These are phyloP conservation scores for Phylloporus rhodoxanthus DNA, from an alignment of 768 basidiomycete genomes.

Conservation along the genomic window DNA sequence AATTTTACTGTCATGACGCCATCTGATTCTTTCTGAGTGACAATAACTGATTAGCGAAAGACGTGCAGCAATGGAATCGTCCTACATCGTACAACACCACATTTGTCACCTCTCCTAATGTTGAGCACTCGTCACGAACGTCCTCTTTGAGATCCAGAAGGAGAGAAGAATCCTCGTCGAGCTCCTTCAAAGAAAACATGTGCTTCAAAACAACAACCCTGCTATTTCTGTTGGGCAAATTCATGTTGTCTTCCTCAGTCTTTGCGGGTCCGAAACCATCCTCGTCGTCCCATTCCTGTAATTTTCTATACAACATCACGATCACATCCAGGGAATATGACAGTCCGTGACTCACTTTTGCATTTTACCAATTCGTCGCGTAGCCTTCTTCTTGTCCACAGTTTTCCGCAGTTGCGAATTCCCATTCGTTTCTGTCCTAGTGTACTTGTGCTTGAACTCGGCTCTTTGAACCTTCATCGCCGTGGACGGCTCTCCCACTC, in stretches of 20 bases:
- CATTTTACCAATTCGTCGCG: conserved; percentile 77
- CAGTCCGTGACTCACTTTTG: conserved; percentile 52
- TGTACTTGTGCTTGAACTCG: conserved; percentile 69
- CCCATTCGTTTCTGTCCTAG: conserved; percentile 34
- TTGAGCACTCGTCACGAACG: conserved; percentile 88
- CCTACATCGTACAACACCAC: conserved; percentile 92
- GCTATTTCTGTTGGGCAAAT: conserved; percentile 46
- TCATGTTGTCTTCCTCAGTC: conserved; percentile 47
- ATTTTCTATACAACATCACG: conserved; percentile 55
- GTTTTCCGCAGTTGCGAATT: conserved; percentile 51
- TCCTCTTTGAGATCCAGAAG: conserved; percentile 94
- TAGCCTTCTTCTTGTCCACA: conserved; percentile 71
- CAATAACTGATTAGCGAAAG: conserved; percentile 1
- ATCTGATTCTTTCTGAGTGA: conserved; percentile 74
- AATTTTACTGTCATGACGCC: conserved; percentile 98
- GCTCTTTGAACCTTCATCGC: conserved; percentile 72
- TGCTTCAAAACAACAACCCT: conserved; percentile 90
- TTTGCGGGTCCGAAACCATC: conserved; percentile 80
- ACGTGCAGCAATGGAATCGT: conserved; percentile 9
- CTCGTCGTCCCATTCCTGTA: conserved; percentile 91
- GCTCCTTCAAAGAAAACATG: conserved; percentile 86
- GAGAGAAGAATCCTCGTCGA: conserved; percentile 79
- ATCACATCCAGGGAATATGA: neutral
- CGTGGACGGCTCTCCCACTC: conserved; percentile 70
- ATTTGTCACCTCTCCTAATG: conserved; percentile 91